Percentiles rank a stretch among this genome's conserved stretches.
These are phyloP conservation scores for Astragalus glycyphyllos DNA, from an alignment of 306 rosid genomes.

Conservation along the genomic window DNA sequence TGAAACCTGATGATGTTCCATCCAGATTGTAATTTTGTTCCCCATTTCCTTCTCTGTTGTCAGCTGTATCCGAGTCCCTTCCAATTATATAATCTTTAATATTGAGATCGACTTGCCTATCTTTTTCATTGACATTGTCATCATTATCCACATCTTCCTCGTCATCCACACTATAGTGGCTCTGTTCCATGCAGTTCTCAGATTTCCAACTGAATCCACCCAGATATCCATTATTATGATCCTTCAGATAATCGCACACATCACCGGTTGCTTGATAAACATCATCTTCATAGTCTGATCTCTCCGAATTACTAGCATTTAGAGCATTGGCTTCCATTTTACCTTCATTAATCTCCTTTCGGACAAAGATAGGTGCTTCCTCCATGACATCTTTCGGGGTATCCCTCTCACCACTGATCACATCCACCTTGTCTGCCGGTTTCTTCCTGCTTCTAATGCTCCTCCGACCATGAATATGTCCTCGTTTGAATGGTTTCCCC, in stretches of 20 bases:
- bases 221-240: slow-evolving; percentile 42
- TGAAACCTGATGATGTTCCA: slow-evolving; percentile 52
- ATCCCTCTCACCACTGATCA: slow-evolving; percentile 28
- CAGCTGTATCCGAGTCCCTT: slow-evolving; percentile 50
- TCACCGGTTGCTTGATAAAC: slow-evolving; percentile 47
- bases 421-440: slow-evolving; percentile 44
- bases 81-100: slow-evolving; percentile 50
- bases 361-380: slow-evolving; percentile 34
- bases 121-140: slow-evolving; percentile 3
- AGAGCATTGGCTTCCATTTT: slow-evolving; percentile 43
- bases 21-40: slow-evolving; percentile 43
- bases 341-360: slow-evolving; percentile 45
- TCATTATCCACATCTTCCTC: slow-evolving; percentile 42
- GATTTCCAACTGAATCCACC: slow-evolving; percentile 48
- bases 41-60: slow-evolving; percentile 41
- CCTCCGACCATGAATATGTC: slow-evolving; percentile 50
- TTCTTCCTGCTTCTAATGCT: slow-evolving; percentile 58
- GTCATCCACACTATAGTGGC: slow-evolving; percentile 44
- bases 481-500: slow-evolving; percentile 50
- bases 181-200: slow-evolving; percentile 41
- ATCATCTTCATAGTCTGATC: slow-evolving; percentile 53
- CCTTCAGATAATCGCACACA: slow-evolving; percentile 49
- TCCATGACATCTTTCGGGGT: slow-evolving; percentile 29
- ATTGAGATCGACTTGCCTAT: slow-evolving; percentile 48
- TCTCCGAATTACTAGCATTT: slow-evolving; percentile 51